Base-by-base conservation (phyloP, 2,329 filamentous ascomycete genomes). In the Diaporthe citrichinensis region DNA sequence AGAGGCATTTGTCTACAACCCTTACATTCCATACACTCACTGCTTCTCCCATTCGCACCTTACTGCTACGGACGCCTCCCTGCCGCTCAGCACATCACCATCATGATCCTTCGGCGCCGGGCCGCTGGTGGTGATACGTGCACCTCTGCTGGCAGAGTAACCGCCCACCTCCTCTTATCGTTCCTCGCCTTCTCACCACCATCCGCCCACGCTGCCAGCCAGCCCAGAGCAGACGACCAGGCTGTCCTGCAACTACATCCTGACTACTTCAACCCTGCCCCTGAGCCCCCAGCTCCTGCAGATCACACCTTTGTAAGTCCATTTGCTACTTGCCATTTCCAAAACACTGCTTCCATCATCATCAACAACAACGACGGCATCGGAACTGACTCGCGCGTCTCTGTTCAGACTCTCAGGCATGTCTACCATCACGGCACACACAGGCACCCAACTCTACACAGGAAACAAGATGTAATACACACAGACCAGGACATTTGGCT, bases 351-450 rank as follows among this genome's bases (percentile, higher is more conserved):
- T 31, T 25, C 36, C n/a, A 41, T 44, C 57, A 28, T 59, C 36
- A 39, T 20, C 62, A 20, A 14, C 25, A 8, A 62, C 39, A 10
- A 23, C 14, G 17, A 58, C 23, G 44, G 31, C 15, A 34, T 44
- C 46, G 41, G 15, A 10, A 20, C 41, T 74, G 58, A 76, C 65
- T 46, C 39, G 61, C n/a, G 31, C n/a, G 39, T 34, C 28, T 15
- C 49, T 36, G 10, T 28, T 80, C 83, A 89, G 86, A 92, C 89
- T 9, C 90, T 99, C 74, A 93, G 95, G 80, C 96, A 99, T 84
- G 93, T 98, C 81, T 97, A 95, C 85, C 96, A 98, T 83, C 96
- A 98, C 85, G 96, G 96, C 75, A 94, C 95, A 55, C 90, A 96
- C 83, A 87, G 90, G 79, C 91, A 98, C 79, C 96, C 96, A 3